phyloP scores from a whole-genome alignment of 805 yeast genomes.

The Maudiozyma serrabonitensis region DNA sequence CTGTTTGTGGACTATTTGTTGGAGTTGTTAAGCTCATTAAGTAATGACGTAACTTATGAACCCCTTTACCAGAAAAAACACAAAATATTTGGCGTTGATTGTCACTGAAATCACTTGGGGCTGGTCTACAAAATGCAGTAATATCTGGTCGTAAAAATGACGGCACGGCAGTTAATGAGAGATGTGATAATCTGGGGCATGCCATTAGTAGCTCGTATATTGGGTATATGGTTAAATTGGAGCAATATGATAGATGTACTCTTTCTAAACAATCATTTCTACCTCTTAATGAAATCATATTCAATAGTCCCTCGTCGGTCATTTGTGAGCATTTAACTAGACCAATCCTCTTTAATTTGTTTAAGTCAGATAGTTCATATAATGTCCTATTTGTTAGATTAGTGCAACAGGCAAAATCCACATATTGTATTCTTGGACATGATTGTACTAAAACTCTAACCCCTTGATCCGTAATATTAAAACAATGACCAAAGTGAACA shows the following conservation, averaged over 20 bases:
- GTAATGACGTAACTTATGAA: slow-evolving; percentile 61
- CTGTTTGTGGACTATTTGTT: slow-evolving; percentile 28
- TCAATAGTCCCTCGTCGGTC: slow-evolving; percentile 72
- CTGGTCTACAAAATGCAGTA: slow-evolving; percentile 77
- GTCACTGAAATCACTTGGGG: slow-evolving; percentile 85
- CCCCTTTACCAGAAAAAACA: slow-evolving; percentile 90
- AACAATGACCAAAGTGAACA: slow-evolving; percentile 90
- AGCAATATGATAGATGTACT: slow-evolving; percentile 87
- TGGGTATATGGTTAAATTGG: slow-evolving; percentile 68
- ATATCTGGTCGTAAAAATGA: slow-evolving; percentile 84
- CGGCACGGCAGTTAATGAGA: slow-evolving; percentile 83
- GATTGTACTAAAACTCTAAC: slow-evolving; percentile 62
- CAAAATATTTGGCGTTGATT: slow-evolving; percentile 81
- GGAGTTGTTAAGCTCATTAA: slow-evolving; percentile 37
- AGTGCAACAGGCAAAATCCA: slow-evolving; percentile 90
- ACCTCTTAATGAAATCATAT: slow-evolving; percentile 57
- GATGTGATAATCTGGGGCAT: slow-evolving; percentile 81
- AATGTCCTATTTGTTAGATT: slow-evolving; percentile 81
- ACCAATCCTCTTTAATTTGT: slow-evolving; percentile 82
- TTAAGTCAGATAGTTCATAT: slow-evolving; percentile 62
- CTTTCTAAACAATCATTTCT: slow-evolving; percentile 79
- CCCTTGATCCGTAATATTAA: slow-evolving; percentile 81
- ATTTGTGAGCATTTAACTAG: slow-evolving; percentile 83
- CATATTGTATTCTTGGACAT: slow-evolving; percentile 81
- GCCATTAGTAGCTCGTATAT: slow-evolving; percentile 62